Percentiles rank a stretch among this genome's conserved stretches.
Conservation (phyloP, 202 grass and related monocot species). For the Schoenoplectus triqueter region DNA sequence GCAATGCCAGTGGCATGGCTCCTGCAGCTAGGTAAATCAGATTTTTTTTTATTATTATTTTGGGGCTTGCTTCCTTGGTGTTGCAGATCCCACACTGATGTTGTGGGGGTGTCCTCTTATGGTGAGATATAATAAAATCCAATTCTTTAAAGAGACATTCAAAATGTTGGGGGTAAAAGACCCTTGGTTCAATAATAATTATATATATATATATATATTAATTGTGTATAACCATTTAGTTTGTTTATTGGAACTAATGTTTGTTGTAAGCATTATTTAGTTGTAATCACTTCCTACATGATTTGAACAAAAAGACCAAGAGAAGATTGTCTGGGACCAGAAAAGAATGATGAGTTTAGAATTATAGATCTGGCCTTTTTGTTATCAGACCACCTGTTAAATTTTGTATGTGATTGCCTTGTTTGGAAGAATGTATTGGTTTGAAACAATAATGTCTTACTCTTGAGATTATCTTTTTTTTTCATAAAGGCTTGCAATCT, state of each 20-base stretch:
- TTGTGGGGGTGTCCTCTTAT: neutral
- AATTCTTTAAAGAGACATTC: neutral
- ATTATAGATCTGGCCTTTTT: neutral
- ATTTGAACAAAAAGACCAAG: neutral
- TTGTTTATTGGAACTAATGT: neutral
- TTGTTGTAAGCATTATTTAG: neutral
- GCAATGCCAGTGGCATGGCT: conserved; percentile 82
- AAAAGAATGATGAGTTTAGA: conserved; percentile 9
- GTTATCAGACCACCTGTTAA: neutral
- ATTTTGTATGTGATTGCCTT: conserved; percentile 4
- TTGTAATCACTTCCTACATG: neutral
- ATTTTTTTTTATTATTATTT: conserved; percentile 8
- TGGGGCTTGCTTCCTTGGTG: neutral
- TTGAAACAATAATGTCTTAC: neutral
- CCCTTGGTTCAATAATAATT: neutral
- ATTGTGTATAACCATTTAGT: neutral
- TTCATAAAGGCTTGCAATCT: conserved; percentile 72
- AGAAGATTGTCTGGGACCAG: neutral
- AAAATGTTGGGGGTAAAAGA: neutral
- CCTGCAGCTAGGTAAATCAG: conserved; percentile 77
- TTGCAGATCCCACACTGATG: neutral
- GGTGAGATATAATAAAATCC: neutral
- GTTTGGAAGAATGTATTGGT: neutral
- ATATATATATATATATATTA: no score
- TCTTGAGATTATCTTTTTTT: conserved; percentile 27